A percentile compares a stretch with the other conserved stretches of the same genome.
Conservation (phyloP, 2,329 filamentous ascomycete genomes). For the Teratosphaeriaceae sp. region DNA sequence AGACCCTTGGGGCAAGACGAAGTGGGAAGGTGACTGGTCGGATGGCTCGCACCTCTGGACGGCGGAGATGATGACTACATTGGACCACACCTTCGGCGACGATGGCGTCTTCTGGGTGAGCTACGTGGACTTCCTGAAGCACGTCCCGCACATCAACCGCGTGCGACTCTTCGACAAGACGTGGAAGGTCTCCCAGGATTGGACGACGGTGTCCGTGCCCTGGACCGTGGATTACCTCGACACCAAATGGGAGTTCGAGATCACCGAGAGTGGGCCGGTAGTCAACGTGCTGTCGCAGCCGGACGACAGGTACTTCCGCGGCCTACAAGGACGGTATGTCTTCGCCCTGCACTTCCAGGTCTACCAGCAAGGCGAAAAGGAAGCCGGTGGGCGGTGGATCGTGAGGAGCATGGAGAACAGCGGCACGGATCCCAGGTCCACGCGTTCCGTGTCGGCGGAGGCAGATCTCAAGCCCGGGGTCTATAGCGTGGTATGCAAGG, state of each 20-base stretch:
- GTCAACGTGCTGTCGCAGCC: slow-evolving; percentile 5
- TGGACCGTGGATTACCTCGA: slow-evolving; percentile 4
- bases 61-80: slow-evolving; percentile 62
- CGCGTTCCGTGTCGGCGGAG: slow-evolving; percentile 69
- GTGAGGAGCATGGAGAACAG: slow-evolving; percentile 27
- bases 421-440: slow-evolving; percentile 54
- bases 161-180: slow-evolving; percentile 1
- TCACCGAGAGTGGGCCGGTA: not conserved
- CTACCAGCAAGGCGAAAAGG: slow-evolving; percentile 1
- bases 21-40: slow-evolving; percentile 68
- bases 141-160: slow-evolving; percentile 27
- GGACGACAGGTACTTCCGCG: slow-evolving; percentile 3
- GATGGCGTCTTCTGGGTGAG: slow-evolving; percentile 49
- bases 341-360: slow-evolving; percentile 4
- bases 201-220: slow-evolving; percentile 2
- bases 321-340: slow-evolving; percentile 4
- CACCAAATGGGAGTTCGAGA: not conserved
- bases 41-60: slow-evolving; percentile 80
- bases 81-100: slow-evolving; percentile 48
- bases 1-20: slow-evolving; percentile 72
- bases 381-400: slow-evolving; percentile 20
- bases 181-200: slow-evolving; percentile 2
- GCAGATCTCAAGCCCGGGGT: slow-evolving; percentile 64
- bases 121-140: slow-evolving; percentile 49
- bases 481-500: slow-evolving; percentile 69